These are phyloP conservation scores for Camellia sinensis DNA, from an alignment of 148 eudicot genomes.

Conservation along the genomic window DNA sequence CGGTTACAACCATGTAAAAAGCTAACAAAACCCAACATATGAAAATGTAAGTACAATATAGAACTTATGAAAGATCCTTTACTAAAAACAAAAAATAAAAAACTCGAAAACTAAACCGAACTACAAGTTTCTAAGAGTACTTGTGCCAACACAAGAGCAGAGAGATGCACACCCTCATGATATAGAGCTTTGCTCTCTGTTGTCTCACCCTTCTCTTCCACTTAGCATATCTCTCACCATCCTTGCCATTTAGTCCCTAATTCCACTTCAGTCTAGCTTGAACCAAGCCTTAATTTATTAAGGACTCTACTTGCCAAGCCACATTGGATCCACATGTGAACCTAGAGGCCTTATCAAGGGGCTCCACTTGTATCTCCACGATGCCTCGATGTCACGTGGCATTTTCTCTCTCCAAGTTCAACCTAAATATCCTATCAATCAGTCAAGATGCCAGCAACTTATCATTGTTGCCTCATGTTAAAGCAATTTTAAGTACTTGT, in stretches of 20 bases:
- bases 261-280: background rate
- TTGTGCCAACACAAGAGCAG: conserved; percentile 47
- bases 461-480: background rate
- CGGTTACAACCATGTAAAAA: background rate
- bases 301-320: background rate
- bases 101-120: background rate
- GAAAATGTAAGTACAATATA: background rate
- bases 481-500: background rate
- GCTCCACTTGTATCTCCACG: conserved; percentile 13
- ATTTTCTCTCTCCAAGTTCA: background rate
- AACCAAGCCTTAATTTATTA: conserved; percentile 6
- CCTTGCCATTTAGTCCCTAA: conserved; percentile 13
- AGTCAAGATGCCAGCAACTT: background rate
- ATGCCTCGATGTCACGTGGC: conserved; percentile 5
- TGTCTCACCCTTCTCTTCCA: conserved; percentile 47
- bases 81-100: too few species aligned
- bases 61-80: background rate
- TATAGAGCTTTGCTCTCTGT: conserved; percentile 43
- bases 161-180: conserved; percentile 51
- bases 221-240: conserved; percentile 38
- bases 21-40: background rate
- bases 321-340: too few species aligned
- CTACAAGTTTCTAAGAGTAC: conserved; percentile 11
- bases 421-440: background rate
- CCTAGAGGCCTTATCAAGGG: background rate